Evolutionary conservation across 2,329 filamentous ascomycete species (phyloP).

Genomic region (Graphilbum sp.): DNA sequence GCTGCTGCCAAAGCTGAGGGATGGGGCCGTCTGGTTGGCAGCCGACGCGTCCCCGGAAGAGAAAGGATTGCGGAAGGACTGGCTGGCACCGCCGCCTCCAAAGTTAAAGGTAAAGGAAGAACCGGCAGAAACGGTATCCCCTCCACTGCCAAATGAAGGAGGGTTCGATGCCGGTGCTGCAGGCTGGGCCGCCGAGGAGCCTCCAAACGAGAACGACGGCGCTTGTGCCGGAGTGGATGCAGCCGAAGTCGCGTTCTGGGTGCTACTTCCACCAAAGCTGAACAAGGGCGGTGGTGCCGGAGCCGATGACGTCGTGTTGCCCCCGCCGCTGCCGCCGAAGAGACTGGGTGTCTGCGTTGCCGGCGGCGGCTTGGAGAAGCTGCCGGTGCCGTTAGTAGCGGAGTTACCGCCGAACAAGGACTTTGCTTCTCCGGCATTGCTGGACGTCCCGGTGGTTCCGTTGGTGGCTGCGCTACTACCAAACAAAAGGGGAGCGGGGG

Average conservation of each 20-base stretch:
- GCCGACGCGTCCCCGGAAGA: constrained; percentile 13
- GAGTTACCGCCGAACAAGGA: constrained; percentile 1
- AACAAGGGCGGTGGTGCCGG: constrained; percentile 2
- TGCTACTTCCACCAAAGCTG: constrained; percentile 5
- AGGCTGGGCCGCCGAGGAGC: not conserved
- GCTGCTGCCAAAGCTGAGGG: constrained; percentile 22
- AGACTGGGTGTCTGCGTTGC: constrained; percentile 1
- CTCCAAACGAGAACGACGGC: constrained; percentile 6
- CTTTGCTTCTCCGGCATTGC: not conserved
- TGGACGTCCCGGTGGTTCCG: not conserved
- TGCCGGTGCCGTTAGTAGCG: constrained; percentile 1
- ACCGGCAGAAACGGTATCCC: constrained; percentile 8
- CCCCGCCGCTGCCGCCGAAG: constrained; percentile 4
- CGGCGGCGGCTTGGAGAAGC: constrained; percentile 1
- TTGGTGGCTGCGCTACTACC: constrained; percentile 4
- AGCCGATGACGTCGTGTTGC: not conserved
- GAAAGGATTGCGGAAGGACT: constrained; percentile 24
- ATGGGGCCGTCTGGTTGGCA: constrained; percentile 10
- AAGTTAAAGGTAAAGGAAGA: constrained; percentile 10
- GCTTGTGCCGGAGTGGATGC: not conserved
- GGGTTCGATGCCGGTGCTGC: not conserved
- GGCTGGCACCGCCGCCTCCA: constrained; percentile 14
- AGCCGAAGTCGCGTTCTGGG: not conserved
- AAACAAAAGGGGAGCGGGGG: constrained; percentile 6
- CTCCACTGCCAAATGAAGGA: constrained; percentile 5